Percentiles rank a stretch among this genome's conserved stretches.
Conservation (phyloP, 1,284 basidiomycete genomes). For the Malassezia nana region DNA sequence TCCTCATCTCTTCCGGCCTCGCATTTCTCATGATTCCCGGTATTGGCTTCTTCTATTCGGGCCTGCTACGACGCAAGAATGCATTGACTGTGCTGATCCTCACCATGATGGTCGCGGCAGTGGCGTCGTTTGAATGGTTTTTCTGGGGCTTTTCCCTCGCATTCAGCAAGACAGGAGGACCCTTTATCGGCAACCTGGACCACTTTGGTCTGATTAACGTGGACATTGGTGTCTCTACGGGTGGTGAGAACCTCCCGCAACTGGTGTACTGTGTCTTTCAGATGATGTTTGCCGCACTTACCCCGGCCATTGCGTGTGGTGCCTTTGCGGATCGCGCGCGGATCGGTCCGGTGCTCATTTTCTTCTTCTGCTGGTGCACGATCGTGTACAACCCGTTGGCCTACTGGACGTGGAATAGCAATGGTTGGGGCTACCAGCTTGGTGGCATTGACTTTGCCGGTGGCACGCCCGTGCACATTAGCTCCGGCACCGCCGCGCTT, state of each 20-base stretch:
- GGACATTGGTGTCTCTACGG: slow-evolving; percentile 60
- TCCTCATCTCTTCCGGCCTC: slow-evolving; percentile 50
- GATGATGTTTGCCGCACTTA: slow-evolving; percentile 70
- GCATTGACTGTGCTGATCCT: slow-evolving; percentile 85
- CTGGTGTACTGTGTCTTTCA: slow-evolving; percentile 81
- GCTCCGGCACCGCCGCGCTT: slow-evolving; percentile 48
- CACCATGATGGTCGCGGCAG: slow-evolving; percentile 64
- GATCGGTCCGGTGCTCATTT: slow-evolving; percentile 75
- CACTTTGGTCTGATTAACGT: slow-evolving; percentile 78
- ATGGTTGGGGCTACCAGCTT: slow-evolving; percentile 43
- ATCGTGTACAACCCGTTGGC: slow-evolving; percentile 61
- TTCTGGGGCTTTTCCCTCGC: slow-evolving; percentile 49
- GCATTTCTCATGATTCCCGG: slow-evolving; percentile 84
- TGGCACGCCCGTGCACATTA: slow-evolving; percentile 50
- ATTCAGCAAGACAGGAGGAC: slow-evolving; percentile 48
- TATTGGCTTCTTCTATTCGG: slow-evolving; percentile 69
- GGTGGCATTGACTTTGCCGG: slow-evolving; percentile 51
- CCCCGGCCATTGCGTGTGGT: slow-evolving; percentile 64
- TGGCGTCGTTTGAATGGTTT: slow-evolving; percentile 61
- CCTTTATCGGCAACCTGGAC: slow-evolving; percentile 54
- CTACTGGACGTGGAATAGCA: slow-evolving; percentile 46
- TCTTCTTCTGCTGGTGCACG: slow-evolving; percentile 83
- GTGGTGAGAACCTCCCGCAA: slow-evolving; percentile 56
- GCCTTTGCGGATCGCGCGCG: slow-evolving; percentile 83
- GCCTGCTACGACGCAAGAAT: slow-evolving; percentile 70